Percentiles rank a stretch among this genome's conserved stretches.
Conservation (phyloP, 202 grass and related monocot species). For the Tripidium arundinaceum region DNA sequence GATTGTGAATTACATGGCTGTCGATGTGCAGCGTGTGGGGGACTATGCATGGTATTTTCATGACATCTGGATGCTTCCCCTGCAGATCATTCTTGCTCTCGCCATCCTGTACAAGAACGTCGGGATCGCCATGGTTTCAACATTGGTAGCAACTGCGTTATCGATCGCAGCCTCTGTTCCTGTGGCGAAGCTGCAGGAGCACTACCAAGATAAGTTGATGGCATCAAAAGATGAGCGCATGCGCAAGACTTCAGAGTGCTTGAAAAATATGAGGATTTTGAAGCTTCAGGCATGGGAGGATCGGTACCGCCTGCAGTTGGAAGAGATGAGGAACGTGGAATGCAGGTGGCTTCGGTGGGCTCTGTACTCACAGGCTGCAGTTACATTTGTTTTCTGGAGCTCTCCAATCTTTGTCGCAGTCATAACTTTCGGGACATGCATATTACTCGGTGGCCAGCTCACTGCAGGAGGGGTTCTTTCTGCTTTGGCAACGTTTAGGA, state of each 20-base stretch:
- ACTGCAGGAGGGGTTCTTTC: slow-evolving; percentile 95
- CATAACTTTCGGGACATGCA: slow-evolving; percentile 86
- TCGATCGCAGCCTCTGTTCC: slow-evolving; percentile 83
- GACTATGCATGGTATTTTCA: slow-evolving; percentile 99
- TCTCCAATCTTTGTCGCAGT: slow-evolving; percentile 91
- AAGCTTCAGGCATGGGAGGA: slow-evolving; percentile 99
- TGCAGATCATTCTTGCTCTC: slow-evolving; percentile 91
- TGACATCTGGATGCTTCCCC: slow-evolving; percentile 96
- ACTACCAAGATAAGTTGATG: slow-evolving; percentile 95
- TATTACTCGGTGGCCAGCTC: slow-evolving; percentile 76
- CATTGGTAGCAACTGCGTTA: slow-evolving; percentile 65
- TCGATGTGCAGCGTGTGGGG: slow-evolving; percentile 96
- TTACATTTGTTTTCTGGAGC: slow-evolving; percentile 98
- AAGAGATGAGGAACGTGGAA: slow-evolving; percentile 88
- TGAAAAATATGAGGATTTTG: slow-evolving; percentile 93
- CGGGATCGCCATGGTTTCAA: slow-evolving; percentile 67
- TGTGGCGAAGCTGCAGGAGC: slow-evolving; percentile 87
- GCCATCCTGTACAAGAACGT: slow-evolving; percentile 91
- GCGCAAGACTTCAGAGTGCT: slow-evolving; percentile 92
- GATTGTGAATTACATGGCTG: slow-evolving; percentile 99
- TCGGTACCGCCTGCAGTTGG: slow-evolving; percentile 63
- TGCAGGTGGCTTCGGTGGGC: slow-evolving; percentile 82
- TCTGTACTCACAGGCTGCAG: slow-evolving; percentile 79
- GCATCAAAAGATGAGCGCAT: slow-evolving; percentile 94
- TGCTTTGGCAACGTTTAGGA: slow-evolving; percentile 95